Conservation (phyloP, 1,284 basidiomycete genomes). For the Mixia osmundae region DNA sequence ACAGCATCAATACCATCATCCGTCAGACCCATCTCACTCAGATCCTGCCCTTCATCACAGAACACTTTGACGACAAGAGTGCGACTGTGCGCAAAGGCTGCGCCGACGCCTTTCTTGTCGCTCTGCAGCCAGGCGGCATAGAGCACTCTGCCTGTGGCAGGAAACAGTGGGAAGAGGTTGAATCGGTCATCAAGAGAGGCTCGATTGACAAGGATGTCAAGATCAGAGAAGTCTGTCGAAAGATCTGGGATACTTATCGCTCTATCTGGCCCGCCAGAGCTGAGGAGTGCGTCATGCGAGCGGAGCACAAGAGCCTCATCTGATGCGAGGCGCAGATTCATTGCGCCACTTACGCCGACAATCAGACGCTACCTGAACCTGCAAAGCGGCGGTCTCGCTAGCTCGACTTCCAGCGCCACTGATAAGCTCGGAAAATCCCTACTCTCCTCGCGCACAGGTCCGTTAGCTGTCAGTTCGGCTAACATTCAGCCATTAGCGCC, state of each 20-base stretch:
- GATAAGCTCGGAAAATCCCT: neutral
- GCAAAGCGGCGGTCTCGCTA: slow-evolving; percentile 1
- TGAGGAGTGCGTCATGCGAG: slow-evolving; percentile 32
- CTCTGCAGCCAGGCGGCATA: slow-evolving; percentile 37
- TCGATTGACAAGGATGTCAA: slow-evolving; percentile 53
- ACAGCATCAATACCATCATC: slow-evolving; percentile 37
- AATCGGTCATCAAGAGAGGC: slow-evolving; percentile 39
- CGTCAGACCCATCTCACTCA: slow-evolving; percentile 43
- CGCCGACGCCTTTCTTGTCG: slow-evolving; percentile 29
- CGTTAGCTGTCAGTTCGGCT: too few species aligned
- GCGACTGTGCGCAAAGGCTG: slow-evolving; percentile 36
- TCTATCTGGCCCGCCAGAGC: slow-evolving; percentile 40
- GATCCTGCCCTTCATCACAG: slow-evolving; percentile 38
- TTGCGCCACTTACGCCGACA: slow-evolving; percentile 44
- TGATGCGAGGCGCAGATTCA: slow-evolving; percentile 32
- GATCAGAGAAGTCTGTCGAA: slow-evolving; percentile 40
- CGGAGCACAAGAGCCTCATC: neutral
- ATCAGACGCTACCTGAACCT: slow-evolving; percentile 54
- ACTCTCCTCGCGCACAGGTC: too few species aligned
- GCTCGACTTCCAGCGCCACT: neutral
- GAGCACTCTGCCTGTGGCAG: too few species aligned
- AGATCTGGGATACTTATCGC: slow-evolving; percentile 51
- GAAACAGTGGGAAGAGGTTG: slow-evolving; percentile 34
- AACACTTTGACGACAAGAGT: slow-evolving; percentile 42
- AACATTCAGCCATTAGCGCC: too few species aligned